Percentiles rank a stretch among this genome's conserved stretches.
phyloP scores from a whole-genome alignment of 1,284 basidiomycete species.

The Cryptococcus depauperatus region DNA sequence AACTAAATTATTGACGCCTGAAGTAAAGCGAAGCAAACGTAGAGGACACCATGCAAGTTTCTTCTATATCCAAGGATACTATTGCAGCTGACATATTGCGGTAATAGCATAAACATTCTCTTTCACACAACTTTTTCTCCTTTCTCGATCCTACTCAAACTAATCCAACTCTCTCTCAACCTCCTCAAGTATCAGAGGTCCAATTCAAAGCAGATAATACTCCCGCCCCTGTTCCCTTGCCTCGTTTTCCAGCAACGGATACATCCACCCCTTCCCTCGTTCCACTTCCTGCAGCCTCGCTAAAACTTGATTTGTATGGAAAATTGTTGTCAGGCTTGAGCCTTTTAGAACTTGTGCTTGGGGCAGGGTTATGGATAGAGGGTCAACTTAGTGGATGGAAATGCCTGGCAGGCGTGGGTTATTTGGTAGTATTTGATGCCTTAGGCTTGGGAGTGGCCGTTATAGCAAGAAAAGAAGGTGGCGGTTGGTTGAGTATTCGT shows the following conservation, averaged over 20 bases:
- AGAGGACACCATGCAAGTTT: constrained; percentile 62
- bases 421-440: constrained; percentile 92
- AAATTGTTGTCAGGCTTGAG: constrained; percentile 46
- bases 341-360: constrained; percentile 48
- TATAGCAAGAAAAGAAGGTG: constrained; percentile 44
- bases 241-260: constrained; percentile 11
- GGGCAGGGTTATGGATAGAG: constrained; percentile 68
- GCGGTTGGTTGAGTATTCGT: constrained; percentile 38
- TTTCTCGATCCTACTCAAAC: constrained; percentile 59
- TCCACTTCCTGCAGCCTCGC: constrained; percentile 22
- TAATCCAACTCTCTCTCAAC: constrained; percentile 28
- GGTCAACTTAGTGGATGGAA: constrained; percentile 85
- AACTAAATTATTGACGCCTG: constrained; percentile 14
- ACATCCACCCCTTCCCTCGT: constrained; percentile 21
- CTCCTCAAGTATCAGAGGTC: constrained; percentile 15
- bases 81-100: not conserved
- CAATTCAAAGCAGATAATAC: constrained; percentile 17
- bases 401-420: constrained; percentile 80
- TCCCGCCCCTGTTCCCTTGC: constrained; percentile 28
- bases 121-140: constrained; percentile 89
- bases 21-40: constrained; percentile 48
- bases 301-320: constrained; percentile 38
- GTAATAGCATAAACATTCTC: constrained; percentile 83
- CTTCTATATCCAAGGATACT: not conserved
- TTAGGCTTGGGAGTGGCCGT: constrained; percentile 62